Percentiles rank a stretch among this genome's conserved stretches.
These are phyloP conservation scores for Phytopythium aichiense DNA, from an alignment of 352 stramenopile genomes.

Conservation along the genomic window DNA sequence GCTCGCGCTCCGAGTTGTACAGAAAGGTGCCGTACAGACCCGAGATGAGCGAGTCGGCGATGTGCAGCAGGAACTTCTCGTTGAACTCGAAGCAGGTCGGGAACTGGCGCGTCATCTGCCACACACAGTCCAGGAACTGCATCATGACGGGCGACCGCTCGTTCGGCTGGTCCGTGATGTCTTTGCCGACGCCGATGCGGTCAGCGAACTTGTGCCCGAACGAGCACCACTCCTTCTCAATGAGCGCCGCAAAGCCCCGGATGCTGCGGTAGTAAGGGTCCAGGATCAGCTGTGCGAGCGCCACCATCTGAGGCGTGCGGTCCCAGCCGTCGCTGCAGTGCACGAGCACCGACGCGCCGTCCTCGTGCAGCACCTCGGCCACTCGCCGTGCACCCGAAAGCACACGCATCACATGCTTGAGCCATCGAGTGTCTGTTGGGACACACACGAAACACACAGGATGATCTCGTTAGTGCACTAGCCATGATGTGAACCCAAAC, in stretches of 20 bases:
- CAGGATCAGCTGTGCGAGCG: slow-evolving; percentile 78
- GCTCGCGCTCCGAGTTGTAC: slow-evolving; percentile 83
- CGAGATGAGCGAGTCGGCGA: slow-evolving; percentile 76
- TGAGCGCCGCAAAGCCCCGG: slow-evolving; percentile 72
- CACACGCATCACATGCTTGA: slow-evolving; percentile 93
- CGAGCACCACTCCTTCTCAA: slow-evolving; percentile 87
- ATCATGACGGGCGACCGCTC: slow-evolving; percentile 84
- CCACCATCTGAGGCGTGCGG: slow-evolving; percentile 78
- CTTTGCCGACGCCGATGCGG: slow-evolving; percentile 75
- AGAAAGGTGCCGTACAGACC: slow-evolving; percentile 80
- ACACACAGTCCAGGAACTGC: slow-evolving; percentile 85
- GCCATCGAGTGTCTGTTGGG: slow-evolving; percentile 91
- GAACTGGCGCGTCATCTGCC: slow-evolving; percentile 87
- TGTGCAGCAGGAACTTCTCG: slow-evolving; percentile 79
- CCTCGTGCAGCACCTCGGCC: slow-evolving; percentile 81
- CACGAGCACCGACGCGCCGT: slow-evolving; percentile 77
- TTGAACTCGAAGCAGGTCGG: slow-evolving; percentile 89
- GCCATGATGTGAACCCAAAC: slow-evolving; percentile 3
- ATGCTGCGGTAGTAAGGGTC: slow-evolving; percentile 87
- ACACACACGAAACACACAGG: neutral
- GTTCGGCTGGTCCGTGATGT: slow-evolving; percentile 73
- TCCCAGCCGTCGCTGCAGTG: slow-evolving; percentile 89
- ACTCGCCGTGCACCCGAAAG: slow-evolving; percentile 65
- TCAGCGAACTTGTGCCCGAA: slow-evolving; percentile 91
- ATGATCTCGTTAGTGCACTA: neutral